Base-by-base conservation (phyloP, 1,284 basidiomycete species). In the Puccinia triticina region DNA sequence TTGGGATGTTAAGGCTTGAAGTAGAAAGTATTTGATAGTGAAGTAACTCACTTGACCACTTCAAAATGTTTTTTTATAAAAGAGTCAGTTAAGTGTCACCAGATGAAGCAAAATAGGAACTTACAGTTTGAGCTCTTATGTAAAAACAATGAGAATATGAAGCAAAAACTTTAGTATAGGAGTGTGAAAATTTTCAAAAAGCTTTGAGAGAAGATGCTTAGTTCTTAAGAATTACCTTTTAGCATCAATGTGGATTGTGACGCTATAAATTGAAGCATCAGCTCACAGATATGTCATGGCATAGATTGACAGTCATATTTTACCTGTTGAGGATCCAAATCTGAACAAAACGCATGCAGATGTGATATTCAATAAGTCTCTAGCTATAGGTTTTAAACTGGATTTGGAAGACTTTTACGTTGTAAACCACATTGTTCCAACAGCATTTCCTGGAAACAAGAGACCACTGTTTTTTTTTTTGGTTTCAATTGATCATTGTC, bases 381-480 rank as follows among this genome's bases (percentile, higher is more conserved):
- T 12, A 66, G 43, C 12, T 64, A 29, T 78, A 21, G 12, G 12
- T 67, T 48, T 4, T 34, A 7, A 32, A 26, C 2, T 16, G 43
- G 3, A n/a, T 12, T 21, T 59, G 0, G 21, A 61, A 1, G 18
- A 14, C 23, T 34, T 72, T 57, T 66, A 82, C 79, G 55, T 82
- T 48, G 79, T 82, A 34, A 82, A 82, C 69, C 59, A 73, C 79
- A 82, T 74, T 1, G 59, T 61, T 29, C 71, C 79, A 37, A 74
- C n/a, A 37, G 59, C 71, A 66, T 82, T 82, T 43, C 79, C 79
- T 29, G 79, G 79, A 82, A 82, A 82, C n/a, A 82, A n/a, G 21
- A 82, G 43, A 37, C 79, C 79, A 0, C 79, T 82, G 7, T 55
- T 37, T 37, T 40, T 37, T 53, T n/a, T n/a, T n/a, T n/a, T n/a